Evolutionary conservation across 2,329 filamentous ascomycete genomes (phyloP).

Genomic region (Alternaria tenuissima): DNA sequence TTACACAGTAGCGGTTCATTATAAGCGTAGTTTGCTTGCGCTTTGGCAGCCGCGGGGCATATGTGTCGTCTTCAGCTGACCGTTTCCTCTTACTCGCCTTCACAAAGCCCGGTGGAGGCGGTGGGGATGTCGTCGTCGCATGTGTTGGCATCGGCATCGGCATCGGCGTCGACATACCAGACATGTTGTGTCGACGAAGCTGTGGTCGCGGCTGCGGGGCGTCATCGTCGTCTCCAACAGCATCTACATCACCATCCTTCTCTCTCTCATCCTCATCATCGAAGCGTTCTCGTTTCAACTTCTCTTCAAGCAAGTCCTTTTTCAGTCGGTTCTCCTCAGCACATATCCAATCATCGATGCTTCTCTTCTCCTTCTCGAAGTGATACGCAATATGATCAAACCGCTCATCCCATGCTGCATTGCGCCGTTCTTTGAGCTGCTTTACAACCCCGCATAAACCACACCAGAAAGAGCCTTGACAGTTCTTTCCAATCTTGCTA

Average conservation of each 20-base stretch:
- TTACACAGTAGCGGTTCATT: constrained; percentile 17
- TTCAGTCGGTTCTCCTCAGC: constrained; percentile 50
- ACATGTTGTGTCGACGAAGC: not conserved
- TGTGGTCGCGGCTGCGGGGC: not conserved
- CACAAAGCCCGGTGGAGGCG: not conserved
- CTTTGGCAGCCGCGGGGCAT: not conserved
- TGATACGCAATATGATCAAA: constrained; percentile 81
- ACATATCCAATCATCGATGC: constrained; percentile 66
- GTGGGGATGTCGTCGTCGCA: not conserved
- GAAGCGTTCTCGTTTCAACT: constrained; percentile 31
- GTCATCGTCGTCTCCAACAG: constrained; percentile 11
- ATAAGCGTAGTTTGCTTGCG: not conserved
- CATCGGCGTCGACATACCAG: not conserved
- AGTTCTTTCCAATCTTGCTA: constrained; percentile 70
- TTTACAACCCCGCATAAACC: constrained; percentile 75
- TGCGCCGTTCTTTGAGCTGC: constrained; percentile 57
- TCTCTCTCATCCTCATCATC: constrained; percentile 24
- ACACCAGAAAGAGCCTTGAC: constrained; percentile 79
- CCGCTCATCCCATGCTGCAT: constrained; percentile 67
- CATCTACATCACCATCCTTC: constrained; percentile 9
- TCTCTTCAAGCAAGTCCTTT: constrained; percentile 32
- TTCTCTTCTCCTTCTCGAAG: constrained; percentile 64
- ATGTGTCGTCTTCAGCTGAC: not conserved
- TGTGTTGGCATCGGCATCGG: not conserved
- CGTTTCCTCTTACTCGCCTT: constrained; percentile 1